Conservation (phyloP, 495 filamentous ascomycete species). For the Tuber calosporum region DNA sequence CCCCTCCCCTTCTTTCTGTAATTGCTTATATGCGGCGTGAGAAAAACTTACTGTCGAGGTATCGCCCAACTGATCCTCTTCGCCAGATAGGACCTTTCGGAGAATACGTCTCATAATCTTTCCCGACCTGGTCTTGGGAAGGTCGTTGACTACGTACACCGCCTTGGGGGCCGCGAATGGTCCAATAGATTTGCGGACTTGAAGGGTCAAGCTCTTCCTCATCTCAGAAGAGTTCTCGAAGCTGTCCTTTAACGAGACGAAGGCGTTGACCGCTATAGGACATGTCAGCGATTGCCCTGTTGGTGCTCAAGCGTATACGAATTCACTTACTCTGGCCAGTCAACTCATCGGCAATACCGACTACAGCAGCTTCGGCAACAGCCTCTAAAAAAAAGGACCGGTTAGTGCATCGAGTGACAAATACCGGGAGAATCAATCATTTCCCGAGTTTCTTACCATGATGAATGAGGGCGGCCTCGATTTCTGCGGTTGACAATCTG, state of each 20-base stretch:
- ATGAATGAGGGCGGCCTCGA: conserved; percentile 92
- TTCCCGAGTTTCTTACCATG: conserved; percentile 53
- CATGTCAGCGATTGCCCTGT: background rate
- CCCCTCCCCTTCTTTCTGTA: background rate
- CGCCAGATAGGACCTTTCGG: conserved; percentile 90
- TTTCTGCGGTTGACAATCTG: conserved; percentile 92
- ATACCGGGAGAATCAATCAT: background rate
- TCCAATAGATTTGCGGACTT: conserved; percentile 93
- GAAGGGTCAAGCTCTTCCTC: conserved; percentile 84
- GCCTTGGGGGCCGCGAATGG: conserved; percentile 96
- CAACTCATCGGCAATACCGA: conserved; percentile 85
- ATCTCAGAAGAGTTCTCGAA: conserved; percentile 71
- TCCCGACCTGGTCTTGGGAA: conserved; percentile 92
- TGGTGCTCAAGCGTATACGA: background rate
- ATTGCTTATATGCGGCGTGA: background rate
- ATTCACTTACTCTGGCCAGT: conserved; percentile 62
- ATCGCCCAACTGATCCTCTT: conserved; percentile 95
- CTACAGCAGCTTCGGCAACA: conserved; percentile 91
- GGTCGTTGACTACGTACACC: conserved; percentile 78
- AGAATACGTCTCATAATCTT: conserved; percentile 99
- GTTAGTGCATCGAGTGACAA: background rate
- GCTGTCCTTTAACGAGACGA: conserved; percentile 85
- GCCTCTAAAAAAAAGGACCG: conserved; percentile 45
- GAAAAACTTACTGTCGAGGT: conserved; percentile 57
- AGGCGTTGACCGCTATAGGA: conserved; percentile 69